Conservation (phyloP, 1,284 basidiomycete genomes). For the Porogramme epimiltina region DNA sequence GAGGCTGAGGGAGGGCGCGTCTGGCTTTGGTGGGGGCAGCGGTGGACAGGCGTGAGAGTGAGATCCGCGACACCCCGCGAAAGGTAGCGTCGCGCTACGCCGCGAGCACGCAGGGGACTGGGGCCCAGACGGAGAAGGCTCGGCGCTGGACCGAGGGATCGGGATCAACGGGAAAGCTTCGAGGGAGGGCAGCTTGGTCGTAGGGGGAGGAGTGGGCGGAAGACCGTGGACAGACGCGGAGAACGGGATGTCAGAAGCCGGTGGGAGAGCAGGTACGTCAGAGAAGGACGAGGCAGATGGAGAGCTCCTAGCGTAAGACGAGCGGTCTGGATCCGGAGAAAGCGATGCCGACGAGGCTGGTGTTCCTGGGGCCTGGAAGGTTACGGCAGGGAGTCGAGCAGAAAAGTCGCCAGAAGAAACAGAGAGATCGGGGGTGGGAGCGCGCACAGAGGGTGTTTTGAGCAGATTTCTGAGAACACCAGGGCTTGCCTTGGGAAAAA, state of each 20-base stretch:
- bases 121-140: constrained; percentile 1
- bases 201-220: constrained; percentile 9
- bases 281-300: neutral
- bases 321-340: neutral
- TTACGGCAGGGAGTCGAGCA: too few relatives aligned
- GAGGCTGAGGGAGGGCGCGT: constrained; percentile 4
- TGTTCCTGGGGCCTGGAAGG: too few relatives aligned
- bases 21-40: neutral
- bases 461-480: constrained; percentile 28
- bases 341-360: too few relatives aligned
- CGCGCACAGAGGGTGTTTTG: constrained; percentile 25
- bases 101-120: neutral
- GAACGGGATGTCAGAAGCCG: neutral
- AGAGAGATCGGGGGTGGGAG: constrained; percentile 7
- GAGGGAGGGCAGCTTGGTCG: constrained; percentile 9
- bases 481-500: constrained; percentile 33
- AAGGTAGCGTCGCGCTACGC: constrained; percentile 1
- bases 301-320: neutral
- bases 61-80: constrained; percentile 16
- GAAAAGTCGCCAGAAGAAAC: too few relatives aligned
- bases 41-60: constrained; percentile 9
- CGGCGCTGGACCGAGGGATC: constrained; percentile 4
- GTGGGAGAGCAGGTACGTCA: neutral
- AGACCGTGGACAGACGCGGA: neutral
- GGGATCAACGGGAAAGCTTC: constrained; percentile 1